Evolutionary conservation across 1,284 basidiomycete species (phyloP), one percentile per base, ranked within the genome.

Genomic region (Anthracocystis walkeri): DNA sequence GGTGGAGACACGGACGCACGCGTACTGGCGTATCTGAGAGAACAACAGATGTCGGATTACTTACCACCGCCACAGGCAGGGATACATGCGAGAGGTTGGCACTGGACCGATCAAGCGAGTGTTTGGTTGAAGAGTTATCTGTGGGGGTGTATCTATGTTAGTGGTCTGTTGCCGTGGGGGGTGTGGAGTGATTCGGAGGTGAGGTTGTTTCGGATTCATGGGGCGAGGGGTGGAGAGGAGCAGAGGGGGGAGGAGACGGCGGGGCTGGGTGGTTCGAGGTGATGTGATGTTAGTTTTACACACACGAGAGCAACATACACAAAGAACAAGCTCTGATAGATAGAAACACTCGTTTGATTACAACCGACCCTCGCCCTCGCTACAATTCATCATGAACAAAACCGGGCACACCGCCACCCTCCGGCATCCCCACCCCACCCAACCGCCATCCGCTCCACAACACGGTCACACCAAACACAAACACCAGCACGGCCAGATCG

Each of bases 121-220:
- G 63, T 84, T 4, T 85, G 83, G 82, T 57, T 83, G 18, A 59
- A 67, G 23, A 80, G 73, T 44, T 85, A 80, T 50, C 35, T 85
- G 21, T 85, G 82, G 81, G 82, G 82, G 5, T 48, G 70, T 7
- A 74, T 84, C 27, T 85, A 78, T 54, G 71, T 79, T 5, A 33
- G 49, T 7, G 77, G 60, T 2, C n/a, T 80, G 27, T 29, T 78
- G 38, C 78, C 80, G 21, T 76, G 53, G 27, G 72, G 64, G 2
- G 31, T 83, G 52, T 84, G 77, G 75, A 66, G 59, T 12, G 75
- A 78, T 46, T 77, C 77, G 1, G 65, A 69, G 6, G 65, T 76
- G 45, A 52, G 52, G 29, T 27, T 76, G 57, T 76, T 76, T 20
- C 56, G 68, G 42, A 67, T 76, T 25, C 68, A 72, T 50, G 66